Evolutionary conservation across 768 basidiomycete species (phyloP), one percentile per base, ranked within the genome.

Genomic region (Boletus coccyginus): DNA sequence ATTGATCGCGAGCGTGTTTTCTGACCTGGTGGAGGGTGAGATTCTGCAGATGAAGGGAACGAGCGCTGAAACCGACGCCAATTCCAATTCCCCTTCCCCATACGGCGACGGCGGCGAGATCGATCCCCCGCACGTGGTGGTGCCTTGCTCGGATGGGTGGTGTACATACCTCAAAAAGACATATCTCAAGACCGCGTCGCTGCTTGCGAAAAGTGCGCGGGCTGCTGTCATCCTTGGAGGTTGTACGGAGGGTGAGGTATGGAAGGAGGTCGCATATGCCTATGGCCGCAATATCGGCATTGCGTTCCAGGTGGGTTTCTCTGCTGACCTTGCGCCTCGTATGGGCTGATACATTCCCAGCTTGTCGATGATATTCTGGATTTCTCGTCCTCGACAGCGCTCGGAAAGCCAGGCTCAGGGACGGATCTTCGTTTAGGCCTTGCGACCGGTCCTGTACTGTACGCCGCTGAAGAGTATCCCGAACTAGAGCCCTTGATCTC

Each of bases 321-420:
- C 27, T 27, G 5, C 27, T 27, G 27, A 27, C 27, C 27, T 27
- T 27, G 27, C 27, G 27, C 27, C 27, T 27, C 27, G 27, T 27
- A 27, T 27, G 27, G 13, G 9, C 31, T 46, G 41, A 67, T 46
- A 44, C 21, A 45, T 46, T 52, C 31, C 17, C 65, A 96, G 94
- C 87, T 99, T 11, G 88, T 98, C 46, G 97, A 99, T 68, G 97
- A 99, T 67, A 82, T 94, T 36, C 77, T 99, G 4, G 97, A 98
- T 74, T 98, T 93, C 67, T 89, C 94, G 47, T 84, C 89, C 1
- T 87, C 87, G 13, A 75, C 75, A 0, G 70, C 87, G 0, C 82
- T 98, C 14, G 96, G 96, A 35, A 98, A 98, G 75, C 97, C 97
- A 0, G 86, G 87, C 0, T 53, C 67, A 17, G 91, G 90, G 17